These are phyloP conservation scores for Globisporangium cystogenes DNA, from an alignment of 352 stramenopile species.

Conservation along the genomic window DNA sequence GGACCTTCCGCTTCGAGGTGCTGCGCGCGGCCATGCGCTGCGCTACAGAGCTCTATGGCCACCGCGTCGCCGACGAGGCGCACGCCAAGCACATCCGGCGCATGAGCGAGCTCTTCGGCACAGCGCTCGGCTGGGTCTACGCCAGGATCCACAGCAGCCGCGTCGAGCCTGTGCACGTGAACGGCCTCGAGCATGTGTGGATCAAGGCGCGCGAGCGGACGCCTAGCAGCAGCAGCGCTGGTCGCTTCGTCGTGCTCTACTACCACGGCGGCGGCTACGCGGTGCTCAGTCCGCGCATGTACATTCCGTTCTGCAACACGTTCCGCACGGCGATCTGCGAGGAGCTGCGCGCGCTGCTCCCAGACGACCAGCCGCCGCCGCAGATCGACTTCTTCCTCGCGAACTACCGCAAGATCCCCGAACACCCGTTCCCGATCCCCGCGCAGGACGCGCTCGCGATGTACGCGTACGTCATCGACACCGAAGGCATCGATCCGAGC, in stretches of 20 bases:
- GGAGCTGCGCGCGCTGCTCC: conserved; percentile 15
- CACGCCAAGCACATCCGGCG: conserved; percentile 17
- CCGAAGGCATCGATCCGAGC: conserved; percentile 22
- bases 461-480: conserved; percentile 32
- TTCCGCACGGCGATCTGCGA: conserved; percentile 14
- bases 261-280: conserved; percentile 16
- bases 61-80: conserved; percentile 8
- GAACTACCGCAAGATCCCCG: conserved; percentile 49
- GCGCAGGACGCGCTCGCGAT: conserved; percentile 31
- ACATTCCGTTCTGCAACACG: conserved; percentile 11
- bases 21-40: conserved; percentile 15
- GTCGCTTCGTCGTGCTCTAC: conserved; percentile 10
- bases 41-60: conserved; percentile 14
- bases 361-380: conserved; percentile 9
- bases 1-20: conserved; percentile 33
- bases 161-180: conserved; percentile 20
- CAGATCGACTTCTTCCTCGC: conserved; percentile 36
- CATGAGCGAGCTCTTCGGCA: conserved; percentile 9
- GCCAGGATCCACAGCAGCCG: conserved; percentile 10
- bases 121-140: not conserved
- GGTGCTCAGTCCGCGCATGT: conserved; percentile 7
- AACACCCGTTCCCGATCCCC: conserved; percentile 33
- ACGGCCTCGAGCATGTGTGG: conserved; percentile 44
- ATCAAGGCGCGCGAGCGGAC: conserved; percentile 8
- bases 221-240: not conserved